Evolutionary conservation across 148 eudicot species (phyloP).

Genomic region (Cornus suecica): DNA sequence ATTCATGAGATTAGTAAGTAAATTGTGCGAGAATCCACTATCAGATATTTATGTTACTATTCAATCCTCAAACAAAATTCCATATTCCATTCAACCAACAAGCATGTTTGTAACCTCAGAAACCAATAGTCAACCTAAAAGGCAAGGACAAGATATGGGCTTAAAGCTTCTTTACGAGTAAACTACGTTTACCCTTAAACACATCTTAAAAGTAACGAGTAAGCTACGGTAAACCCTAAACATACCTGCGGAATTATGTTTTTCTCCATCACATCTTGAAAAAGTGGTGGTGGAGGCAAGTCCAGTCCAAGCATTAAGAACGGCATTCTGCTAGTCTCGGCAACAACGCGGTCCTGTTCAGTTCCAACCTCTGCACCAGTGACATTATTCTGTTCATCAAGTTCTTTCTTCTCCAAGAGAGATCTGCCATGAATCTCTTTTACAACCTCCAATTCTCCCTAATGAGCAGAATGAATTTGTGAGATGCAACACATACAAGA

Average conservation of each 20-base stretch:
- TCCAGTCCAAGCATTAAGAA: constrained; percentile 96
- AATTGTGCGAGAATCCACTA: no score
- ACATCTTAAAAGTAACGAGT: background rate
- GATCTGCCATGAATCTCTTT: constrained; percentile 61
- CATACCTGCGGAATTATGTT: constrained; percentile 94
- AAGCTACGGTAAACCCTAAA: background rate
- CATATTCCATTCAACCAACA: background rate
- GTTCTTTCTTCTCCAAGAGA: constrained; percentile 38
- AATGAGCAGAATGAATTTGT: constrained; percentile 12
- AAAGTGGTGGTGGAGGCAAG: constrained; percentile 95
- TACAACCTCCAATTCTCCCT: constrained; percentile 95
- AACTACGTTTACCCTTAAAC: background rate
- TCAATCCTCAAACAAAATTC: no score
- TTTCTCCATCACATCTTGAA: constrained; percentile 92
- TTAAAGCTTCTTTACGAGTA: background rate
- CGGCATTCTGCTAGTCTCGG: constrained; percentile 81
- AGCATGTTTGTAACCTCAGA: background rate
- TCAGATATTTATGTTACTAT: no score
- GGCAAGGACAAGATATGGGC: background rate
- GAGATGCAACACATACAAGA: background rate
- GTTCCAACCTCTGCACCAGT: constrained; percentile 39
- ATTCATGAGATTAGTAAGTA: no score
- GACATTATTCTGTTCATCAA: constrained; percentile 33
- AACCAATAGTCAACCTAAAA: background rate
- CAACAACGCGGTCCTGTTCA: constrained; percentile 31